These are phyloP conservation scores for Perilla frutescens DNA, from an alignment of 257 asterid species.

Conservation along the genomic window DNA sequence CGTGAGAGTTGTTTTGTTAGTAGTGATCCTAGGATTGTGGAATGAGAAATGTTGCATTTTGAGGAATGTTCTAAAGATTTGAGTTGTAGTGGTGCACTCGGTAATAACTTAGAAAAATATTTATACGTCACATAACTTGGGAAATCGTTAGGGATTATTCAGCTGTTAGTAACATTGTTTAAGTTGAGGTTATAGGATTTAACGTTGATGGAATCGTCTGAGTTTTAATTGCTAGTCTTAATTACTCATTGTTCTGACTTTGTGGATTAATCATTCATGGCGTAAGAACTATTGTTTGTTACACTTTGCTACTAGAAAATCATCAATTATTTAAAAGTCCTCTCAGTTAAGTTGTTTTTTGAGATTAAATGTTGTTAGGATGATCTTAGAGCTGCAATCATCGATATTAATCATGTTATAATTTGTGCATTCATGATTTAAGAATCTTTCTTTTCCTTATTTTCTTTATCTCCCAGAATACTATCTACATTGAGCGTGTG, in stretches of 20 bases:
- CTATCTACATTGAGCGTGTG: constrained; percentile 6
- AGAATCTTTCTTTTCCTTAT: not conserved
- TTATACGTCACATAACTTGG: constrained; percentile 1
- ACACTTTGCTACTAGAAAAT: constrained; percentile 3
- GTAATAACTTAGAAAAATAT: not conserved
- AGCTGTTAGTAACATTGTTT: not conserved
- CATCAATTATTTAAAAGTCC: not conserved
- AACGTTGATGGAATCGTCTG: not conserved
- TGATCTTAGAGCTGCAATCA: not conserved
- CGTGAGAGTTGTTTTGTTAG: not conserved
- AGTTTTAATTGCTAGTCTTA: not conserved
- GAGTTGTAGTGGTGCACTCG: not conserved
- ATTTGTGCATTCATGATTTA: constrained; percentile 2
- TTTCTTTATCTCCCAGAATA: constrained; percentile 21
- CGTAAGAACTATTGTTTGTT: not conserved
- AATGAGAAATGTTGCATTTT: not conserved
- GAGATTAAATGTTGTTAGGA: not conserved
- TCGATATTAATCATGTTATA: not conserved
- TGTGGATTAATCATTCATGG: not conserved
- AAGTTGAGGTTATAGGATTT: not conserved
- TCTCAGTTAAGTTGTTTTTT: not conserved
- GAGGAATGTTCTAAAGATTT: not conserved
- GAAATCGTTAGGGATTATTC: not conserved
- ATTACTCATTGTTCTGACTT: not conserved
- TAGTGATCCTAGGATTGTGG: not conserved